These are phyloP conservation scores for Cyclotella atomus DNA, from an alignment of 108 stramenopile genomes.

Conservation along the genomic window DNA sequence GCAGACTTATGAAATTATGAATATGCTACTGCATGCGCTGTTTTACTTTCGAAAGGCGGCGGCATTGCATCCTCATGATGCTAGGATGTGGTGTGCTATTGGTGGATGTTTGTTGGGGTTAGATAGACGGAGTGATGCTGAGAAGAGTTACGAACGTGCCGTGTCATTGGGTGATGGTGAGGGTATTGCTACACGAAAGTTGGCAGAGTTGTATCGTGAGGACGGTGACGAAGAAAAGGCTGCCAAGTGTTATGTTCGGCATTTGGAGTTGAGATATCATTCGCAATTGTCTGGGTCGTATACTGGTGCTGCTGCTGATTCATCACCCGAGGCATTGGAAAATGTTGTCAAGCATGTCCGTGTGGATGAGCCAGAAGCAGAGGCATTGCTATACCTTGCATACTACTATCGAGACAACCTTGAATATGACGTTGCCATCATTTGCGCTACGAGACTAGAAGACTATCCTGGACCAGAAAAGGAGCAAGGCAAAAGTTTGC, in stretches of 20 bases:
- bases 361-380: conserved; percentile 87
- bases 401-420: conserved; percentile 79
- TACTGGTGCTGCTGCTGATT: conserved; percentile 27
- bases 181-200: conserved; percentile 91
- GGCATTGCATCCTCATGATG: conserved; percentile 93
- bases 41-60: conserved; percentile 97
- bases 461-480: conserved; percentile 96
- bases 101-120: conserved; percentile 85
- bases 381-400: conserved; percentile 90
- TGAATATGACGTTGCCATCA: conserved; percentile 80
- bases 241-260: conserved; percentile 89
- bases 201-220: conserved; percentile 88
- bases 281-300: conserved; percentile 45
- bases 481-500: conserved; percentile 89
- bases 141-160: conserved; percentile 90
- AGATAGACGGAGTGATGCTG: conserved; percentile 81
- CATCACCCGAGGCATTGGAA: conserved; percentile 54
- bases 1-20: conserved; percentile 97
- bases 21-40: conserved; percentile 93
- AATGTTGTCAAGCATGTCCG: conserved; percentile 67
- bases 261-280: conserved; percentile 80
- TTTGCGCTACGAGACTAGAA: conserved; percentile 83
- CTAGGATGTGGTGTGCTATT: conserved; percentile 98
- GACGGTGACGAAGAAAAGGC: conserved; percentile 88
- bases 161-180: conserved; percentile 89